Conservation (phyloP, 2,329 filamentous ascomycete species). For the Fusarium fujikuroi region DNA sequence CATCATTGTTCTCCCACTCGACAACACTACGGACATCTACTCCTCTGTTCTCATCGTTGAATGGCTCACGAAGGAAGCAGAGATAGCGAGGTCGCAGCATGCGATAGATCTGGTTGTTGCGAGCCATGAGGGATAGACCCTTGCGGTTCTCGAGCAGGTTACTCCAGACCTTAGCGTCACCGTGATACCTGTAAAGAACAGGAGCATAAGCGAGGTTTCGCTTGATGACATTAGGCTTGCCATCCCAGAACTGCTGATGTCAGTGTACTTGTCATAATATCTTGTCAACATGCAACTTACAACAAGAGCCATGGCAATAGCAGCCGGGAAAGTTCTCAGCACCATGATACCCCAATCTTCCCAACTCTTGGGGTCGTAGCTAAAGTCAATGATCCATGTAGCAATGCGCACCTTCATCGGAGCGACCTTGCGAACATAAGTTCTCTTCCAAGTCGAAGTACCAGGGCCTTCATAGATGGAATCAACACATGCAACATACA, state of each 20-base stretch:
- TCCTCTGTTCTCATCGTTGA: constrained; percentile 37
- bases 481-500: constrained; percentile 43
- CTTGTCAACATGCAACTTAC: constrained; percentile 13
- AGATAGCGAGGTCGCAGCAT: constrained; percentile 40
- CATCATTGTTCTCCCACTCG: constrained; percentile 40
- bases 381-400: constrained; percentile 44
- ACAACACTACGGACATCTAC: constrained; percentile 39
- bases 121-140: constrained; percentile 32
- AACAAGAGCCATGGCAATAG: constrained; percentile 40
- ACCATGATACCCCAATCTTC: constrained; percentile 42
- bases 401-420: constrained; percentile 42
- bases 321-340: constrained; percentile 38
- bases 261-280: neutral
- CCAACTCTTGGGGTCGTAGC: constrained; percentile 43
- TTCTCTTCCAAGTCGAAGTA: constrained; percentile 45
- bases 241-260: constrained; percentile 39
- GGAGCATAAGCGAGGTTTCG: constrained; percentile 39
- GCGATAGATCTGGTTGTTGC: constrained; percentile 40
- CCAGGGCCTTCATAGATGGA: constrained; percentile 41
- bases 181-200: constrained; percentile 40
- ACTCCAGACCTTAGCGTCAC: constrained; percentile 43
- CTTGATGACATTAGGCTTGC: constrained; percentile 19
- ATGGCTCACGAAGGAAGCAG: constrained; percentile 41
- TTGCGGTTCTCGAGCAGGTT: constrained; percentile 43
- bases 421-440: constrained; percentile 43